These are phyloP conservation scores for Sporothrix variecibatus DNA, from an alignment of 2,329 filamentous ascomycete genomes.

Conservation along the genomic window DNA sequence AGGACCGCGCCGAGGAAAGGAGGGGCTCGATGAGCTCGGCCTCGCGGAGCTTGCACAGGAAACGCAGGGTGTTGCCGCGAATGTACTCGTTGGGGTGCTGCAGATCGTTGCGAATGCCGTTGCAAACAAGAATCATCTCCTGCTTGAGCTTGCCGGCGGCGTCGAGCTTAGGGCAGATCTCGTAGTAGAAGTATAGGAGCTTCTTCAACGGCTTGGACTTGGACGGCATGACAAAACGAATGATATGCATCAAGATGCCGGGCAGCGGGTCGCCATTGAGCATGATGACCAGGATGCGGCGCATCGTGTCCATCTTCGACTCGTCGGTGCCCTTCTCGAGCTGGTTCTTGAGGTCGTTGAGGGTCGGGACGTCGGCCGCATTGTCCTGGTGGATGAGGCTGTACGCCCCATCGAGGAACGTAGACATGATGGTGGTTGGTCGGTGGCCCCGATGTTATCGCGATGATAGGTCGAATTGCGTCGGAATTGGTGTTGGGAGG, in stretches of 20 bases:
- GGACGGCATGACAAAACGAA: slow-evolving; percentile 98
- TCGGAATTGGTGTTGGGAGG: not conserved
- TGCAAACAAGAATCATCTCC: slow-evolving; percentile 99
- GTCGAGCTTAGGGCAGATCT: slow-evolving; percentile 97
- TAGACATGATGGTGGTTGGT: slow-evolving; percentile 70
- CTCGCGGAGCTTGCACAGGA: slow-evolving; percentile 94
- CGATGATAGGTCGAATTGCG: not conserved
- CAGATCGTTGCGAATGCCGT: slow-evolving; percentile 95
- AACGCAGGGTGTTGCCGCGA: slow-evolving; percentile 94
- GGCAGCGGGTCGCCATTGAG: slow-evolving; percentile 97
- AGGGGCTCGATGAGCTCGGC: slow-evolving; percentile 95
- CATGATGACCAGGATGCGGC: slow-evolving; percentile 95
- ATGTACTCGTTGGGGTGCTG: slow-evolving; percentile 99
- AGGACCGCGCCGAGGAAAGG: slow-evolving; percentile 85
- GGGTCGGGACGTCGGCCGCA: slow-evolving; percentile 83
- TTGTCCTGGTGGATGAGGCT: slow-evolving; percentile 98
- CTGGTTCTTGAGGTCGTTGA: slow-evolving; percentile 89
- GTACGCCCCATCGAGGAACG: slow-evolving; percentile 92
- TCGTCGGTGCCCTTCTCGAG: slow-evolving; percentile 93
- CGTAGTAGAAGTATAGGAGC: slow-evolving; percentile 98
- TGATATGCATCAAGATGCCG: slow-evolving; percentile 97
- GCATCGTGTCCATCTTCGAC: slow-evolving; percentile 92
- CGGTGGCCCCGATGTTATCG: not conserved
- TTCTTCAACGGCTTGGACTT: slow-evolving; percentile 98
- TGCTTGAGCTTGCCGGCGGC: slow-evolving; percentile 93